Base-by-base conservation (phyloP, 768 basidiomycete genomes). In the Termitomyces sp. region DNA sequence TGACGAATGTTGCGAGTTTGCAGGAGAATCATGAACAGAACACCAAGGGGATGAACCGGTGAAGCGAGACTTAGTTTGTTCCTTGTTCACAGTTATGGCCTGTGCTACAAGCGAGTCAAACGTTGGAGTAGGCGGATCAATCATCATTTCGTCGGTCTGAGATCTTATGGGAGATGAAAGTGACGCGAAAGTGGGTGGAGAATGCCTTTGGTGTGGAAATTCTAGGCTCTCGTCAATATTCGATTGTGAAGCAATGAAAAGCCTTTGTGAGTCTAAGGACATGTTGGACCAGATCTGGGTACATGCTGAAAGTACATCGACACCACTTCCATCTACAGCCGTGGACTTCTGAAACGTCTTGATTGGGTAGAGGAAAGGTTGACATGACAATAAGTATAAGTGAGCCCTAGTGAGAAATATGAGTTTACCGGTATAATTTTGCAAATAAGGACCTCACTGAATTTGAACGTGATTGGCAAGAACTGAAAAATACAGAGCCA, bases 241-340 rank as follows among this genome's bases (percentile, higher is more conserved):
- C 16, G 38, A n/a, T 28, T 16, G 51, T 12, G 26, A 38, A 26
- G 38, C 16, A 18, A 28, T 38, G 18, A 38, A 30, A 26, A 35
- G 44, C 20, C 23, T n/a, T 18, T 48, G 50, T 18, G 28, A 28
- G n/a, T 50, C 71, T 66, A 14, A 75, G 66, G 46, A 85, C 77
- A 65, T 87, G 85, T 7, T 71, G 62, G 3, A 71, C 66, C 30
- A 85, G 76, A 16, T 74, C 75, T 2, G 67, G 61, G n/a, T 71
- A 68, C 30, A 64, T 73, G 10, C 66, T 48, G 57, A 79, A 85
- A 2, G 71, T 71, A 10, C 68, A 67, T 2, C 79, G 72, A 55
- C 85, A 87, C 79, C 81, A 82, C 5, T 72, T 73, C 85, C 84
- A 85, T 56, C 71, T 72, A 68, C 84, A 86, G 13, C 71, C 64